Evolutionary conservation across 768 basidiomycete genomes (phyloP).

Genomic region (Hypsizygus marmoreus): DNA sequence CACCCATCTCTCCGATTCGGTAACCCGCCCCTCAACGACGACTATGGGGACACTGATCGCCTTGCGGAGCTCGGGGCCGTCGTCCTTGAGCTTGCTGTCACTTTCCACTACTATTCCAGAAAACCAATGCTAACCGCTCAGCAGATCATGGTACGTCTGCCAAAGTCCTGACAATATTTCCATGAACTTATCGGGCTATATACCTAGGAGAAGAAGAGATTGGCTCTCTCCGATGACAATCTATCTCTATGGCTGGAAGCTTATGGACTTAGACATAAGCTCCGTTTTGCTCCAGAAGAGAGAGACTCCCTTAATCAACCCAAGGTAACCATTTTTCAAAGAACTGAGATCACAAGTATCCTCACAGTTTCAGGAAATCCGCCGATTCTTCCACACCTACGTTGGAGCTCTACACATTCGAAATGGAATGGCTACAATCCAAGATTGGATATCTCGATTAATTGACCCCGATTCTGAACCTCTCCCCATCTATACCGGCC

Average conservation of each 20-base stretch:
- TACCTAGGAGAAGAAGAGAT: slow-evolving; percentile 26
- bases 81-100: slow-evolving; percentile 54
- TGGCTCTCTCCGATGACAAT: slow-evolving; percentile 37
- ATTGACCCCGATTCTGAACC: slow-evolving; percentile 45
- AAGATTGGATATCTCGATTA: slow-evolving; percentile 60
- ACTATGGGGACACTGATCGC: slow-evolving; percentile 62
- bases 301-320: slow-evolving; percentile 36
- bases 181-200: not conserved
- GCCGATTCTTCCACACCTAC: slow-evolving; percentile 58
- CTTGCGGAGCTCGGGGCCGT: slow-evolving; percentile 58
- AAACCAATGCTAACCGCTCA: slow-evolving; percentile 42
- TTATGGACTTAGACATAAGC: slow-evolving; percentile 55
- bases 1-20: slow-evolving; percentile 42
- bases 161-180: slow-evolving; percentile 3
- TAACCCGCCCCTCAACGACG: slow-evolving; percentile 33
- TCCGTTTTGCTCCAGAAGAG: slow-evolving; percentile 48
- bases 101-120: slow-evolving; percentile 48
- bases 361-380: slow-evolving; percentile 56
- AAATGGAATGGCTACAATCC: slow-evolving; percentile 48
- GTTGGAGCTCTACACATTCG: slow-evolving; percentile 68
- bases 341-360: no score
- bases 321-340: slow-evolving; percentile 15
- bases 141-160: slow-evolving; percentile 44
- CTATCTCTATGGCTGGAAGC: slow-evolving; percentile 50
- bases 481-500: slow-evolving; percentile 1